Evolutionary conservation across 2,329 filamentous ascomycete genomes (phyloP).

Genomic region (Xylaria sp.): DNA sequence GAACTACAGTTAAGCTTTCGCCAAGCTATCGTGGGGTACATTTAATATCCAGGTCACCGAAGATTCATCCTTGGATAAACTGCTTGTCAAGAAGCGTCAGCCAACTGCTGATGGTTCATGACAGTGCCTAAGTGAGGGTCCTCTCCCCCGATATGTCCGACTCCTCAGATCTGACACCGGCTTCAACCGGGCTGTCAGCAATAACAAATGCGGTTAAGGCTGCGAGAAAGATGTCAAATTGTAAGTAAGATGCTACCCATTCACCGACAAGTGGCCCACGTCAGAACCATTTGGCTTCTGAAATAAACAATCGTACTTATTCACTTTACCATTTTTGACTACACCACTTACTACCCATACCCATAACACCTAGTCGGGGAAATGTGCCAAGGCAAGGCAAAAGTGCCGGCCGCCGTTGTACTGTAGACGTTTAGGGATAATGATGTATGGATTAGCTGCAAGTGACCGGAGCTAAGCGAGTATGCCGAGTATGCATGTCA

Average conservation of each 20-base stretch:
- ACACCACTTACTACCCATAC: too few relatives aligned
- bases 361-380: constrained; percentile 1
- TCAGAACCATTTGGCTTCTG: too few relatives aligned
- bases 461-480: constrained; percentile 19
- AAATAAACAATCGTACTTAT: too few relatives aligned
- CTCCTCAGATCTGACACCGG: neutral
- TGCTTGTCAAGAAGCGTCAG: constrained; percentile 14
- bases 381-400: constrained; percentile 8
- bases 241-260: neutral
- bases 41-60: too few relatives aligned
- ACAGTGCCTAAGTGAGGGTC: too few relatives aligned
- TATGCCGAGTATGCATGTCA: constrained; percentile 19
- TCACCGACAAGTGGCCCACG: too few relatives aligned
- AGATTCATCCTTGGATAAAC: neutral
- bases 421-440: neutral
- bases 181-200: constrained; percentile 5
- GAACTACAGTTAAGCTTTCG: constrained; percentile 15
- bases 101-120: neutral
- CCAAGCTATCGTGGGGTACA: neutral
- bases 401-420: constrained; percentile 9
- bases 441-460: constrained; percentile 1
- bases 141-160: neutral
- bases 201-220: neutral
- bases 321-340: too few relatives aligned
- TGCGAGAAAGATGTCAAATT: constrained; percentile 4